Evolutionary conservation across 2,329 filamentous ascomycete genomes (phyloP), one percentile per base, ranked within the genome.

Genomic region (Fusarium sp.): DNA sequence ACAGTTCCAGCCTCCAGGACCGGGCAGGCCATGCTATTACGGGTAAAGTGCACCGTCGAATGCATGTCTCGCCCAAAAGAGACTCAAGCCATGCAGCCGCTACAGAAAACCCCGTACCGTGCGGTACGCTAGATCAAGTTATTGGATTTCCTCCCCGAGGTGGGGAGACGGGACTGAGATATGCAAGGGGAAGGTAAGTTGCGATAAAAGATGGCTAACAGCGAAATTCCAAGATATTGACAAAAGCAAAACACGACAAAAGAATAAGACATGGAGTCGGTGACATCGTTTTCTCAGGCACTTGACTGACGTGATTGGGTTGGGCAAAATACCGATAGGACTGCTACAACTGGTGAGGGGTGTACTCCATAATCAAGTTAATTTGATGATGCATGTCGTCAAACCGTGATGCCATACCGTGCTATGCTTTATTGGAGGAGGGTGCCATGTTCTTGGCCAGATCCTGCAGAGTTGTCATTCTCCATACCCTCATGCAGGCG

Each of bases 1-100:
- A 44, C 48, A 51, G 12, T 52, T 28, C 23, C 31, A 52, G 21
- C n/a, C 49, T 52, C 13, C 31, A 26, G 23, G 18, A 12, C 31
- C 11, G 23, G n/a, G 8, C 13, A 26, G 37, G 16, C 34, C 49
- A 52, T 12, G 34, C 49, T 39, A 14, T 18, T 28, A 52, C n/a
- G 34, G 26, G 49, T 52, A 52, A 42, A 46, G 62, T 44, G 57
- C 44, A 56, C 46, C 49, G 63, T 59, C 46, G 46, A 60, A 60
- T 45, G 72, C 60, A 71, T 73, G 72, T 74, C 70, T 74, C 60
- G 53, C 53, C 54, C 58, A n/a, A 66, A 58, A 48, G 39, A 49
- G 53, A 58, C 49, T 46, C 39, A 41, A 25, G 44, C 49, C 42
- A 49, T 51, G 58, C 57, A 64, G 60, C 50, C 51, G 62, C 59